A percentile compares a stretch with the other conserved stretches of the same genome.
phyloP scores from a whole-genome alignment of 331 rosid species.

The Spiraea crenata region DNA sequence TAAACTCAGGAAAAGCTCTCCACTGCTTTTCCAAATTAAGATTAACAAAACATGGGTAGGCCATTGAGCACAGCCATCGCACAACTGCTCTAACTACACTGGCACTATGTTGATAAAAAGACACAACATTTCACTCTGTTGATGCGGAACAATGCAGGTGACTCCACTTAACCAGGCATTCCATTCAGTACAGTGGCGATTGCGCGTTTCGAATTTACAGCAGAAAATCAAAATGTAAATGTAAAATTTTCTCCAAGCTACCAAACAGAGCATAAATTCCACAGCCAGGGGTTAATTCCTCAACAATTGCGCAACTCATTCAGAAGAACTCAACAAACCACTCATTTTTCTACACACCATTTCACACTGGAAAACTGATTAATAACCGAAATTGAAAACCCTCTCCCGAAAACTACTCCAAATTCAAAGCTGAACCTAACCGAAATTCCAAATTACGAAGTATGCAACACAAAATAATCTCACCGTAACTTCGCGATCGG shows the following conservation, averaged over 20 bases:
- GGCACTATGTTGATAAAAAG: too few species aligned
- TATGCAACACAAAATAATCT: constrained; percentile 4
- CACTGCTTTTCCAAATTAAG: background rate
- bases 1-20: background rate
- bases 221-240: background rate
- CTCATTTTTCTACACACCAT: background rate
- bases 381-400: background rate
- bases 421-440: constrained; percentile 4
- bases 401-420: background rate
- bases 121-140: too few species aligned
- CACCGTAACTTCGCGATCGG: constrained; percentile 51
- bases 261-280: background rate
- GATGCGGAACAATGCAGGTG: too few species aligned
- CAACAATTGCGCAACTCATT: background rate
- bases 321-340: background rate
- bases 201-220: background rate
- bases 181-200: too few species aligned
- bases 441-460: background rate
- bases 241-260: background rate
- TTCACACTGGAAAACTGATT: background rate
- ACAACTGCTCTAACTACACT: too few species aligned
- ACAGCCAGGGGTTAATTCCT: background rate
- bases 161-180: too few species aligned
- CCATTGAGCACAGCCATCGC: too few species aligned
- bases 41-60: too few species aligned